Percentiles rank a stretch among this genome's conserved stretches.
Evolutionary conservation across 2,329 filamentous ascomycete genomes (phyloP).

Genomic region (Alternaria brassicae): DNA sequence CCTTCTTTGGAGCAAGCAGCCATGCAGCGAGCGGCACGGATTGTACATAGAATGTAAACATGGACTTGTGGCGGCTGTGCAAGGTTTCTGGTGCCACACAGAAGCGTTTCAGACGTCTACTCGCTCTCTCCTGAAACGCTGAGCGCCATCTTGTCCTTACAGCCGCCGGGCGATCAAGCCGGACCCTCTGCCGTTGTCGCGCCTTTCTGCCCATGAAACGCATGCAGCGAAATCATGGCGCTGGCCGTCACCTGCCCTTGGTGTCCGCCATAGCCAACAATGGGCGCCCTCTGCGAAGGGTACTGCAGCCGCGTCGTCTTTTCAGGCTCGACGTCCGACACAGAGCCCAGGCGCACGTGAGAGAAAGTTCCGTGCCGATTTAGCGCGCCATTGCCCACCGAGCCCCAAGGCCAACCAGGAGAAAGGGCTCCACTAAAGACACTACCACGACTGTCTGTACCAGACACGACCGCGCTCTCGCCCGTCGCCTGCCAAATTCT

Average conservation of each 20-base stretch:
- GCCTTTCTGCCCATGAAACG: constrained; percentile 27
- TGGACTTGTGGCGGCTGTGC: constrained; percentile 25
- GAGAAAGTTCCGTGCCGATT: constrained; percentile 15
- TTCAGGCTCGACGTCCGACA: constrained; percentile 11
- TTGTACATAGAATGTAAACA: constrained; percentile 3
- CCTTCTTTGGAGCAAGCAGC: constrained; percentile 1
- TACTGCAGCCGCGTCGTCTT: constrained; percentile 26
- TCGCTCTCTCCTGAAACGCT: constrained; percentile 42
- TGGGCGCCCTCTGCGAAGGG: constrained; percentile 4
- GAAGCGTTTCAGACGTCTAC: constrained; percentile 38
- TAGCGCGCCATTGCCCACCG: constrained; percentile 21
- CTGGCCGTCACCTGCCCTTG: background rate
- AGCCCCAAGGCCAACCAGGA: constrained; percentile 14
- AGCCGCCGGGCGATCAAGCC: constrained; percentile 20
- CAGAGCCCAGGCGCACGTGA: constrained; percentile 24
- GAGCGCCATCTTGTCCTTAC: constrained; percentile 13
- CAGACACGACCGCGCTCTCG: constrained; percentile 17
- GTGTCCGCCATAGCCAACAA: constrained; percentile 14
- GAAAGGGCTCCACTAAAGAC: constrained; percentile 28
- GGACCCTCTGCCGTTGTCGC: constrained; percentile 21
- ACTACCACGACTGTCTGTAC: constrained; percentile 24
- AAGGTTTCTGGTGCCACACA: constrained; percentile 29
- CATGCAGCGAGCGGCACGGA: constrained; percentile 8
- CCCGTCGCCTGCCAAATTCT: constrained; percentile 17
- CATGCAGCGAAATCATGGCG: constrained; percentile 5